These are phyloP conservation scores for Pleurotus giganteus DNA, from an alignment of 768 basidiomycete genomes.

Conservation along the genomic window DNA sequence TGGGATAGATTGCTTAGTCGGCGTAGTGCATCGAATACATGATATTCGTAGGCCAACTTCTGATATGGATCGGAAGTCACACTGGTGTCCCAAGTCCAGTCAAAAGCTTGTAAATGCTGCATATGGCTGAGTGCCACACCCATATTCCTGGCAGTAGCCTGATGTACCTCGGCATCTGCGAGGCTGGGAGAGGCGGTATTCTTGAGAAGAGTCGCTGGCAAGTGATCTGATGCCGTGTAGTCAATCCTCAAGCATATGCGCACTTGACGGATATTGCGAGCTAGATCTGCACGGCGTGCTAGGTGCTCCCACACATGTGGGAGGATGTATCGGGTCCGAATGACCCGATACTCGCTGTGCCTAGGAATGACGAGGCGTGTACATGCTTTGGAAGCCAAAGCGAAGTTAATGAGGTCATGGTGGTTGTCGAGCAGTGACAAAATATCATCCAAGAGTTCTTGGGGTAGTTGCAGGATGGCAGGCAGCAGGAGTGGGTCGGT, in stretches of 20 bases:
- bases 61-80: constrained; percentile 26
- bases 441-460: constrained; percentile 47
- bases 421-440: constrained; percentile 41
- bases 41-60: constrained; percentile 35
- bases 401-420: constrained; percentile 41
- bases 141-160: constrained; percentile 33
- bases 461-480: constrained; percentile 29
- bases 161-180: constrained; percentile 29
- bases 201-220: constrained; percentile 37
- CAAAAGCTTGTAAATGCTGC: constrained; percentile 38
- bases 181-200: constrained; percentile 14
- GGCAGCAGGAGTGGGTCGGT: neutral
- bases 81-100: constrained; percentile 37
- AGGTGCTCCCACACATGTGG: constrained; percentile 49
- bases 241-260: constrained; percentile 40
- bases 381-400: constrained; percentile 37
- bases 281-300: constrained; percentile 45
- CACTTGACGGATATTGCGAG: constrained; percentile 45
- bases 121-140: constrained; percentile 41
- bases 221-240: constrained; percentile 36
- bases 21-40: constrained; percentile 31
- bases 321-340: constrained; percentile 39
- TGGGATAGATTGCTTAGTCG: constrained; percentile 28
- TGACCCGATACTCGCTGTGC: constrained; percentile 49
- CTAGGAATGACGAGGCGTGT: constrained; percentile 38